phyloP scores from a whole-genome alignment of 495 filamentous ascomycete species.

The Lasiosphaeria hispida region DNA sequence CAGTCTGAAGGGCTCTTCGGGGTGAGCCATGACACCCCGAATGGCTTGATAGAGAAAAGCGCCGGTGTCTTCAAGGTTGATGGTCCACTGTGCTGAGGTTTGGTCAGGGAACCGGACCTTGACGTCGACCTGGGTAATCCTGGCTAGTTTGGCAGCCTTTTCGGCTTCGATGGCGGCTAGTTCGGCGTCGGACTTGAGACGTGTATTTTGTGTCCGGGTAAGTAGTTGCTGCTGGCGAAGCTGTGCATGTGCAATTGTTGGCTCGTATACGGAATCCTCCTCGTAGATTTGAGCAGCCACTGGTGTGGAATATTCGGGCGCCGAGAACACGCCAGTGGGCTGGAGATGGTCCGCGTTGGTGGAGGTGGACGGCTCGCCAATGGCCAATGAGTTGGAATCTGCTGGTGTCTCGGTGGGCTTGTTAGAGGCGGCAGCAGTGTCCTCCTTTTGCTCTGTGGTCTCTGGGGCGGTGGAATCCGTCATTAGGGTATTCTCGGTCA shows the following conservation, averaged over 20 bases:
- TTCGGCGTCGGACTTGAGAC: conserved; percentile 67
- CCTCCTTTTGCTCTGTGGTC: not conserved
- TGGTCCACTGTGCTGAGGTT: conserved; percentile 62
- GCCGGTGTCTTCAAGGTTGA: conserved; percentile 62
- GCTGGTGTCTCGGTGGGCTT: conserved; percentile 15
- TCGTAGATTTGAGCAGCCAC: conserved; percentile 63
- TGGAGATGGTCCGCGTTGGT: conserved; percentile 28
- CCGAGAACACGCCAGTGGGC: conserved; percentile 69
- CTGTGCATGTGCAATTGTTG: conserved; percentile 81
- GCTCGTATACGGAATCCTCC: conserved; percentile 74
- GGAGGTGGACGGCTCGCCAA: conserved; percentile 15
- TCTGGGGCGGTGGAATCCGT: not conserved
- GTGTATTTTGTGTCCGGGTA: conserved; percentile 60
- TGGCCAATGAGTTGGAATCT: conserved; percentile 21
- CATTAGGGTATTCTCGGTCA: not conserved
- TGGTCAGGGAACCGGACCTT: conserved; percentile 88
- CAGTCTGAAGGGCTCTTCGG: conserved; percentile 48
- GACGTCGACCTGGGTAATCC: conserved; percentile 66
- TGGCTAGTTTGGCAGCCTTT: conserved; percentile 59
- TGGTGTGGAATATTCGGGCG: conserved; percentile 70
- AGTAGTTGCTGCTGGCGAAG: conserved; percentile 73
- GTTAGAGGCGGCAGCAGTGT: not conserved
- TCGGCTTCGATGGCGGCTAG: conserved; percentile 55
- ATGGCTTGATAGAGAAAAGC: conserved; percentile 67
- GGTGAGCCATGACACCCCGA: conserved; percentile 46